phyloP scores from a whole-genome alignment of 139 green algal species.

The Volvox reticuliferus region DNA sequence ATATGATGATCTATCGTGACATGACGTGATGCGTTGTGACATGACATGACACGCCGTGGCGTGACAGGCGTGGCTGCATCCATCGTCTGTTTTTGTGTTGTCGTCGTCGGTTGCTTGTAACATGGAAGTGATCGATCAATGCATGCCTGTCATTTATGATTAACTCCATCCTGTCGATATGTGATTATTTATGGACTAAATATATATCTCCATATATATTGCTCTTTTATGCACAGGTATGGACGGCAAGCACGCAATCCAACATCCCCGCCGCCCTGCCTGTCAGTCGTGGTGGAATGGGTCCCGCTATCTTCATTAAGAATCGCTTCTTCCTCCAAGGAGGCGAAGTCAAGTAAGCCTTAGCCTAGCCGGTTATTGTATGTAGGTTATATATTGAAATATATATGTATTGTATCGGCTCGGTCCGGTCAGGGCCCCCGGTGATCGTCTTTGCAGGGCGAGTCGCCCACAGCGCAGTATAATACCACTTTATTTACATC shows the following conservation, averaged over 20 bases:
- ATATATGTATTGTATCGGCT: not conserved
- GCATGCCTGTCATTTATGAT: not conserved
- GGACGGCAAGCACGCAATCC: not conserved
- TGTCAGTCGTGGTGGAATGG: conserved; percentile 5
- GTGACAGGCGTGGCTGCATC: not conserved
- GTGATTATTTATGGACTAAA: not conserved
- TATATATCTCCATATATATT: not conserved
- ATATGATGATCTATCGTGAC: not conserved
- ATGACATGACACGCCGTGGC: not conserved
- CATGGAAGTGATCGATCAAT: too few relatives aligned
- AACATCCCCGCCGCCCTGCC: not conserved
- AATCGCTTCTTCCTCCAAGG: not conserved
- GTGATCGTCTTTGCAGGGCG: too few relatives aligned
- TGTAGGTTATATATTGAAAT: not conserved
- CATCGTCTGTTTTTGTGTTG: too few relatives aligned
- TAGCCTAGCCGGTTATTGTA: not conserved
- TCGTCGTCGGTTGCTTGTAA: too few relatives aligned
- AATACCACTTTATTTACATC: not conserved
- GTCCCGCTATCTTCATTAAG: not conserved
- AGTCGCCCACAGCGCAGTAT: too few relatives aligned
- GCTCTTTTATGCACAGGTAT: not conserved
- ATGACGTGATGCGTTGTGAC: not conserved
- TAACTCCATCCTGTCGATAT: not conserved
- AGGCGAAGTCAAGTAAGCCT: not conserved
- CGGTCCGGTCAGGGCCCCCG: too few relatives aligned